Evolutionary conservation across 2,329 filamentous ascomycete genomes (phyloP).

Genomic region (Westerdykella ornata): DNA sequence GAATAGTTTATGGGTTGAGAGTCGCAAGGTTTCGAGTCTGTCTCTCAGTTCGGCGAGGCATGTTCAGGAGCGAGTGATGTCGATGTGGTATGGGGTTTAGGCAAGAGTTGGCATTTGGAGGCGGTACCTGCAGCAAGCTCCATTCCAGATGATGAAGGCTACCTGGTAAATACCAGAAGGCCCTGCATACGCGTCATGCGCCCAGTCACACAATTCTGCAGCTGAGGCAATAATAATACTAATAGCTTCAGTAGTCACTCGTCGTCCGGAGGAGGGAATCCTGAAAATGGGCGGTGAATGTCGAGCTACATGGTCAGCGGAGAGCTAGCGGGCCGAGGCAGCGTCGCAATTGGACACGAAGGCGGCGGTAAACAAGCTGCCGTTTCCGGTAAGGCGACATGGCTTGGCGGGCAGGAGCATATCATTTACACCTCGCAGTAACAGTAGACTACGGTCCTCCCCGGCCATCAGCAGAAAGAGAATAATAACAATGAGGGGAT

Average conservation of each 20-base stretch:
- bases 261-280: too few species aligned
- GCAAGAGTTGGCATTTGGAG: background rate
- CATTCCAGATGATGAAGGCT: background rate
- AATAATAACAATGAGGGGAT: too few species aligned
- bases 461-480: too few species aligned
- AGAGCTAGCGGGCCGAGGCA: background rate
- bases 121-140: constrained; percentile 5
- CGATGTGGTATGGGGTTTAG: too few species aligned
- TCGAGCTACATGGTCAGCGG: too few species aligned
- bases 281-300: too few species aligned
- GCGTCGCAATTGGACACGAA: background rate
- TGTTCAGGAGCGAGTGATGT: background rate
- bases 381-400: constrained; percentile 1
- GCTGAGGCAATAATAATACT: too few species aligned
- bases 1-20: background rate
- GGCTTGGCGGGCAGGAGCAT: background rate
- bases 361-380: constrained; percentile 9
- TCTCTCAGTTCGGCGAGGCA: background rate
- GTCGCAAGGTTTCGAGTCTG: background rate
- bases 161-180: too few species aligned
- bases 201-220: too few species aligned
- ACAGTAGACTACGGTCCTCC: too few species aligned
- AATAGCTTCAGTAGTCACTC: too few species aligned
- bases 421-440: too few species aligned
- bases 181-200: background rate